These are phyloP conservation scores for Venturia pyrina DNA, from an alignment of 2,329 filamentous ascomycete species.

Conservation along the genomic window DNA sequence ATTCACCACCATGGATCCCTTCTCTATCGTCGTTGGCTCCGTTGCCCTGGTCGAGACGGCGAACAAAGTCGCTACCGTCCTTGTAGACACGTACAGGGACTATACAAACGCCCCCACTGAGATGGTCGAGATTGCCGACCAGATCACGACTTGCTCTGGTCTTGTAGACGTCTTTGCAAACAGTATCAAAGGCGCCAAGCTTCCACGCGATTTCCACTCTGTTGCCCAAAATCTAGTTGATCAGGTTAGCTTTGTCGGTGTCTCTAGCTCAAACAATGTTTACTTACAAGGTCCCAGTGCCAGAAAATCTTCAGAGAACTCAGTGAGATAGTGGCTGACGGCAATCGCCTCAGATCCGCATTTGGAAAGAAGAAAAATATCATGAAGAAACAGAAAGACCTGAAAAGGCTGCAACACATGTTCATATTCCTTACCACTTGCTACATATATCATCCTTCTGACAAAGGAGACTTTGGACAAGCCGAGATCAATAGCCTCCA, in stretches of 20 bases:
- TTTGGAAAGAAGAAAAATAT: background rate
- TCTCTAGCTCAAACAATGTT: background rate
- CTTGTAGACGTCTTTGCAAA: background rate
- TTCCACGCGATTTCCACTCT: background rate
- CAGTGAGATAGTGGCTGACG: background rate
- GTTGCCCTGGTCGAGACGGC: background rate
- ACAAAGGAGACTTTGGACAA: background rate
- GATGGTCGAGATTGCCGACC: background rate
- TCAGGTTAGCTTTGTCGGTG: background rate
- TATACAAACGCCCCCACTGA: conserved; percentile 3
- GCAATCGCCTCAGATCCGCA: background rate
- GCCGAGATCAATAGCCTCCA: background rate
- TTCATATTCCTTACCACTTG: conserved; percentile 1
- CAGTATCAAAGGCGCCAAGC: background rate
- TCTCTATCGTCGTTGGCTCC: background rate
- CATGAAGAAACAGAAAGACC: background rate
- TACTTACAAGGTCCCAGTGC: background rate
- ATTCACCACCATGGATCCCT: background rate
- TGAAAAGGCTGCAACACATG: conserved; percentile 3
- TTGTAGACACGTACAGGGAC: background rate
- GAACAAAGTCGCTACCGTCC: background rate
- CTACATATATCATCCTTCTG: background rate
- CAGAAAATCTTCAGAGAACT: background rate
- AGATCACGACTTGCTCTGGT: background rate
- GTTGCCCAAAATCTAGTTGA: background rate